Evolutionary conservation across 306 rosid genomes (phyloP).

Genomic region (Trichosanthes cucumerina): DNA sequence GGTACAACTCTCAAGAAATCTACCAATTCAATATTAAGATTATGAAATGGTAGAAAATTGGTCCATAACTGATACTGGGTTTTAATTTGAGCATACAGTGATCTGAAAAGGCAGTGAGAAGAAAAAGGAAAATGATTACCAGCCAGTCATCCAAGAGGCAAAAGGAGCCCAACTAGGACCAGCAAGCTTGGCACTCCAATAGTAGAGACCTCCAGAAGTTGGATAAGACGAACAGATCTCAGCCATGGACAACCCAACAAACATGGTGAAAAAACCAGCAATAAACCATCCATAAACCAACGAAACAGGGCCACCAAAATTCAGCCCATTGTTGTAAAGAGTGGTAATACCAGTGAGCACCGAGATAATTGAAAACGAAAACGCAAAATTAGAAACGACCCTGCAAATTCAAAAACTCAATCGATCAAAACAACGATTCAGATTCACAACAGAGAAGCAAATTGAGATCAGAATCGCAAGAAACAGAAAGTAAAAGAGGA

Average conservation of each 20-base stretch:
- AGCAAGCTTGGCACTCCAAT: conserved; percentile 98
- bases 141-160: conserved; percentile 98
- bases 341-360: conserved; percentile 88
- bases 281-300: conserved; percentile 77
- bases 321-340: conserved; percentile 79
- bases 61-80: background rate
- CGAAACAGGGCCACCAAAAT: conserved; percentile 75
- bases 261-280: conserved; percentile 66
- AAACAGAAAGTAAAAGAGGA: background rate
- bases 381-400: conserved; percentile 77
- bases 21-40: background rate
- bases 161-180: conserved; percentile 89
- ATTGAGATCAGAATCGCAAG: background rate
- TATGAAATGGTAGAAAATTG: background rate
- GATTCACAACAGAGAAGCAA: background rate
- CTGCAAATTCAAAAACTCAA: conserved; percentile 28
- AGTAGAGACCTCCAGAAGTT: conserved; percentile 94
- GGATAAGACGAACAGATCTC: conserved; percentile 94
- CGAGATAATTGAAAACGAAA: conserved; percentile 88
- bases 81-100: background rate
- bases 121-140: conserved; percentile 30
- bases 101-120: background rate
- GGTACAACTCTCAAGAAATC: background rate
- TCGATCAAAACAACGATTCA: background rate
- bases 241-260: conserved; percentile 86